Evolutionary conservation across 2,329 filamentous ascomycete species (phyloP).

Genomic region (Arthrinium puccinioides): DNA sequence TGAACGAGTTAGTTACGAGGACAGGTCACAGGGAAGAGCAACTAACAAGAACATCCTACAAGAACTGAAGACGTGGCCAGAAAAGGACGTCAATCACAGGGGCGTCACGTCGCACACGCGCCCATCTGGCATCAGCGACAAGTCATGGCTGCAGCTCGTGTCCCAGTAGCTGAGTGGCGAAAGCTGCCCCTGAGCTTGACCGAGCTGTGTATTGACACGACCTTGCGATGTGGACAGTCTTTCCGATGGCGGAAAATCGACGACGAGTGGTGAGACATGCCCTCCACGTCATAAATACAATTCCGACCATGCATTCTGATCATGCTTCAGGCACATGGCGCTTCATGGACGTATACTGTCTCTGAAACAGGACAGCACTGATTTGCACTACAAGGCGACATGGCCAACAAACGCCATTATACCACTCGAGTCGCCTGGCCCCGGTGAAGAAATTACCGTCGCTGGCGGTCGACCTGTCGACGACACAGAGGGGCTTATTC

Average conservation of each 20-base stretch:
- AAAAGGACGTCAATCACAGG: no score
- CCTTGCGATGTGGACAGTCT: conserved; percentile 88
- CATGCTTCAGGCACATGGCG: conserved; percentile 59
- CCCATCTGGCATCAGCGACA: no score
- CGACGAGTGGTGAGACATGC: conserved; percentile 64
- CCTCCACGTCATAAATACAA: not conserved
- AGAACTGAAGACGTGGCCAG: no score
- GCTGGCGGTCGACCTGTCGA: conserved; percentile 31
- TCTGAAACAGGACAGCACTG: conserved; percentile 70
- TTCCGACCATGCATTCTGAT: conserved; percentile 1
- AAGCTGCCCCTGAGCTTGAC: conserved; percentile 75
- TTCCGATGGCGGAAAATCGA: conserved; percentile 89
- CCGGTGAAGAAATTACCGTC: conserved; percentile 13
- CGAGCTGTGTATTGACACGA: conserved; percentile 92
- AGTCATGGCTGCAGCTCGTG: conserved; percentile 36
- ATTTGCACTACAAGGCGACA: conserved; percentile 73
- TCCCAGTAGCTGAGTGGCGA: conserved; percentile 79
- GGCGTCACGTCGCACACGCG: not conserved
- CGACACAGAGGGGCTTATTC: conserved; percentile 66
- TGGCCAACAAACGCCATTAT: conserved; percentile 29
- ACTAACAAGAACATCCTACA: no score
- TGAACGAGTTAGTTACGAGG: no score
- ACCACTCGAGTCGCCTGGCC: conserved; percentile 14
- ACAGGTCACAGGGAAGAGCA: no score
- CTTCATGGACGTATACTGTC: conserved; percentile 80